Percentiles rank a stretch among this genome's conserved stretches.
Conservation (phyloP, 345 rosid genomes). For the Lepidium africanum region DNA sequence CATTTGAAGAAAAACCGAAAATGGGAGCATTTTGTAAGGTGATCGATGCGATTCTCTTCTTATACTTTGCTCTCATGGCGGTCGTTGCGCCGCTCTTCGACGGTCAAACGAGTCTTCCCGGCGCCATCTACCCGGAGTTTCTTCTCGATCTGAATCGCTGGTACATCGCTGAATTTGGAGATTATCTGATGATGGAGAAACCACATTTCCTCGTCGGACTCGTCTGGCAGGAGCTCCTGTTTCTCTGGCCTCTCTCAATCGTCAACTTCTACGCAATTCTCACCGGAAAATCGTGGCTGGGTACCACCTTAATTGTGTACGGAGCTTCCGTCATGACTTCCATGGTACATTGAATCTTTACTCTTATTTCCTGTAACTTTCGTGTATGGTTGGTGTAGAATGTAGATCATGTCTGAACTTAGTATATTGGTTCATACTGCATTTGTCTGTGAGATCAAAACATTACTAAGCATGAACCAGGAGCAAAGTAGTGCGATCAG, state of each 20-base stretch:
- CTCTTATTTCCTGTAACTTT: too few species aligned
- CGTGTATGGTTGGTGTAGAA: background rate
- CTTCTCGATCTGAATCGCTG: slow-evolving; percentile 37
- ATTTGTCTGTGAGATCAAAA: background rate
- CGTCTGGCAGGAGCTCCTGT: slow-evolving; percentile 51
- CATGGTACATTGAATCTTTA: slow-evolving; percentile 38
- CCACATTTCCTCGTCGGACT: slow-evolving; percentile 66
- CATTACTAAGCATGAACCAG: background rate
- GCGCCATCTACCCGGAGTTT: slow-evolving; percentile 33
- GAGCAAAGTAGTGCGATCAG: background rate
- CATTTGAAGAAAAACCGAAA: background rate
- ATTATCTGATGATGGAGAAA: slow-evolving; percentile 48
- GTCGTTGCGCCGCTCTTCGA: slow-evolving; percentile 47
- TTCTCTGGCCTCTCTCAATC: slow-evolving; percentile 69
- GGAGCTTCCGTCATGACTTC: slow-evolving; percentile 58
- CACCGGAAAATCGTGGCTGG: slow-evolving; percentile 49
- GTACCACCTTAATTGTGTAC: slow-evolving; percentile 54
- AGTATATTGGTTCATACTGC: background rate
- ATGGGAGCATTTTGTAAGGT: slow-evolving; percentile 51
- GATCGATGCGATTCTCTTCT: slow-evolving; percentile 49
- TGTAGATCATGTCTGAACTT: background rate
- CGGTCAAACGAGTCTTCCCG: slow-evolving; percentile 45
- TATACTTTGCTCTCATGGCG: slow-evolving; percentile 41
- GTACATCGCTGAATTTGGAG: slow-evolving; percentile 39
- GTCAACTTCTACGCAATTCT: slow-evolving; percentile 46